These are phyloP conservation scores for Monosporascus ibericus DNA, from an alignment of 2,329 filamentous ascomycete species.

Conservation along the genomic window DNA sequence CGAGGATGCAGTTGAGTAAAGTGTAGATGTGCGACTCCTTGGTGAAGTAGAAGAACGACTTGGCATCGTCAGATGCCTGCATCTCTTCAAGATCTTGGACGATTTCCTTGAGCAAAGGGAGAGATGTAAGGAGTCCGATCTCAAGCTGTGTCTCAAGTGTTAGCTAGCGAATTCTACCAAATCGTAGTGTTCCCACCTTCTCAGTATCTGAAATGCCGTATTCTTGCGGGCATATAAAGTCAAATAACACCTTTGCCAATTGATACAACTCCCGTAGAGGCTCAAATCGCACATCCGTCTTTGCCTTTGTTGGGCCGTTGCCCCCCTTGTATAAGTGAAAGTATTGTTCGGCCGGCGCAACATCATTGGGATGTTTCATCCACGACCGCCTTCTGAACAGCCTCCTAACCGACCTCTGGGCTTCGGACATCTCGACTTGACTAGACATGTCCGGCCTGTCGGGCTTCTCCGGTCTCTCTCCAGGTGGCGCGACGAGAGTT, in stretches of 20 bases:
- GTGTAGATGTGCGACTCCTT: constrained; percentile 99
- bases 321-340: constrained; percentile 80
- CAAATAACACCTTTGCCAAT: constrained; percentile 89
- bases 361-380: constrained; percentile 48
- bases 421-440: constrained; percentile 21
- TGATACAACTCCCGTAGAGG: constrained; percentile 91
- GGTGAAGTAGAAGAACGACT: constrained; percentile 98
- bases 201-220: constrained; percentile 94
- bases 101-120: constrained; percentile 92
- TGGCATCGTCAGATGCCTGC: constrained; percentile 88
- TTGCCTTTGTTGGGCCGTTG: constrained; percentile 65
- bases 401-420: constrained; percentile 35
- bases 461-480: constrained; percentile 19
- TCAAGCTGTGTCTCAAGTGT: constrained; percentile 53
- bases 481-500: constrained; percentile 19
- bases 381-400: constrained; percentile 58
- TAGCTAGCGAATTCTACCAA: not conserved
- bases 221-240: constrained; percentile 97
- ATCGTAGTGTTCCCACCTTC: constrained; percentile 45
- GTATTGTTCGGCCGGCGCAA: constrained; percentile 63
- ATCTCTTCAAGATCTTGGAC: constrained; percentile 96
- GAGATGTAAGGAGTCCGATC: constrained; percentile 87
- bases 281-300: constrained; percentile 77
- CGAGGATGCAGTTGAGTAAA: constrained; percentile 92
- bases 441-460: constrained; percentile 20